phyloP scores from a whole-genome alignment of 169 alveolate genomes.

The Babesia microti region DNA sequence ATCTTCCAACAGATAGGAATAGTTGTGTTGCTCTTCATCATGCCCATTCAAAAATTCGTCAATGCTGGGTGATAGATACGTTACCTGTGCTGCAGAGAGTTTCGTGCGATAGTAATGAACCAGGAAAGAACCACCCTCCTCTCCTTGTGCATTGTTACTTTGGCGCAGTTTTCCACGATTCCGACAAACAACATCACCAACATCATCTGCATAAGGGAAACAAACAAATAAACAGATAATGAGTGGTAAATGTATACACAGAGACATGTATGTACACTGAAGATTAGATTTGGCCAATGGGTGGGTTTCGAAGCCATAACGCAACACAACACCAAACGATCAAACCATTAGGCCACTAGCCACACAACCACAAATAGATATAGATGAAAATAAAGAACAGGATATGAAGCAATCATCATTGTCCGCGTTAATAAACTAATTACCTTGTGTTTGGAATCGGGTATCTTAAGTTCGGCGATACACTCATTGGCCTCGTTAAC shows the following conservation, averaged over 20 bases:
- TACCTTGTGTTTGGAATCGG: conserved; percentile 9
- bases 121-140: conserved; percentile 23
- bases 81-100: conserved; percentile 12
- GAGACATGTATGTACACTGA: too few relatives aligned
- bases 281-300: too few relatives aligned
- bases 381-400: too few relatives aligned
- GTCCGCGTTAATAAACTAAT: too few relatives aligned
- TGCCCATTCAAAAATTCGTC: conserved; percentile 22
- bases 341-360: too few relatives aligned
- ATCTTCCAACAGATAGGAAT: conserved; percentile 37
- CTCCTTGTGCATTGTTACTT: conserved; percentile 30
- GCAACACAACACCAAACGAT: too few relatives aligned
- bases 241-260: too few relatives aligned
- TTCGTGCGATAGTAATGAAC: conserved; percentile 17
- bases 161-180: conserved; percentile 35
- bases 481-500: conserved; percentile 26
- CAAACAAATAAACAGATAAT: too few relatives aligned
- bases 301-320: too few relatives aligned
- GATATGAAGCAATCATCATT: too few relatives aligned
- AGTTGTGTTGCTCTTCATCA: conserved; percentile 17
- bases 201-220: too few relatives aligned
- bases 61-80: conserved; percentile 3
- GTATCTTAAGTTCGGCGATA: conserved; percentile 28
- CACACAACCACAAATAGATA: too few relatives aligned
- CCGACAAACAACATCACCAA: conserved; percentile 6